Conservation (phyloP, 2,329 filamentous ascomycete species). For the Paramyrothecium roridum region DNA sequence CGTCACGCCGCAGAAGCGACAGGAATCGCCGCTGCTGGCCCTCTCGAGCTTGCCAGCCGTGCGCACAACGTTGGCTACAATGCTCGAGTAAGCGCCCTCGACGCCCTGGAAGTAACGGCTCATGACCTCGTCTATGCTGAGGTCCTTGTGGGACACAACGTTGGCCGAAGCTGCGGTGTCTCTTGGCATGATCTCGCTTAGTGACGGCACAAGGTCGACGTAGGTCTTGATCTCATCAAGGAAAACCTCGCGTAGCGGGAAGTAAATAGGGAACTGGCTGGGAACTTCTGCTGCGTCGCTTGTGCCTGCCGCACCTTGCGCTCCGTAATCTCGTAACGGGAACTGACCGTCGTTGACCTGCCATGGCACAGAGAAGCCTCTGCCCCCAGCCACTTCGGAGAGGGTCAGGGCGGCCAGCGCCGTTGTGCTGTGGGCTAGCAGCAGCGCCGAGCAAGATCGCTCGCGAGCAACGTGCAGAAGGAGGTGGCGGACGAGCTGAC, state of each 20-base stretch:
- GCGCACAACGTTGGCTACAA: slow-evolving; percentile 92
- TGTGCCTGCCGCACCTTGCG: slow-evolving; percentile 2
- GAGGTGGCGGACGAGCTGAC: slow-evolving; percentile 68
- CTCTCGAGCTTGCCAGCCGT: slow-evolving; percentile 79
- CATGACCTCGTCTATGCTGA: slow-evolving; percentile 91
- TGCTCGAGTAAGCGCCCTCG: slow-evolving; percentile 81
- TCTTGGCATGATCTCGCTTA: slow-evolving; percentile 46
- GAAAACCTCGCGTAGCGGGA: slow-evolving; percentile 81
- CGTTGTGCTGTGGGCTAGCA: slow-evolving; percentile 86
- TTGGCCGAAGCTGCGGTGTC: slow-evolving; percentile 25
- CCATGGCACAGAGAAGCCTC: slow-evolving; percentile 81
- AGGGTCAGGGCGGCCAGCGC: slow-evolving; percentile 82
- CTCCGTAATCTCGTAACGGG: slow-evolving; percentile 26
- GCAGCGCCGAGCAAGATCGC: slow-evolving; percentile 62
- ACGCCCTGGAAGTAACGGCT: slow-evolving; percentile 78
- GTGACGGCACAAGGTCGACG: slow-evolving; percentile 48
- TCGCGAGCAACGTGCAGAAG: slow-evolving; percentile 63
- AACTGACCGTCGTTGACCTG: slow-evolving; percentile 71
- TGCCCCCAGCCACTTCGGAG: slow-evolving; percentile 84
- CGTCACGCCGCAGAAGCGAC: slow-evolving; percentile 67
- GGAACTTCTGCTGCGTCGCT: slow-evolving; percentile 13
- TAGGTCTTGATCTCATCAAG: slow-evolving; percentile 76
- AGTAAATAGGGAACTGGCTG: slow-evolving; percentile 54
- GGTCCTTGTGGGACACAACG: slow-evolving; percentile 66
- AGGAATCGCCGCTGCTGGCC: slow-evolving; percentile 39